Evolutionary conservation across 2,329 filamentous ascomycete genomes (phyloP).

Genomic region (Amylocarpus encephaloides): DNA sequence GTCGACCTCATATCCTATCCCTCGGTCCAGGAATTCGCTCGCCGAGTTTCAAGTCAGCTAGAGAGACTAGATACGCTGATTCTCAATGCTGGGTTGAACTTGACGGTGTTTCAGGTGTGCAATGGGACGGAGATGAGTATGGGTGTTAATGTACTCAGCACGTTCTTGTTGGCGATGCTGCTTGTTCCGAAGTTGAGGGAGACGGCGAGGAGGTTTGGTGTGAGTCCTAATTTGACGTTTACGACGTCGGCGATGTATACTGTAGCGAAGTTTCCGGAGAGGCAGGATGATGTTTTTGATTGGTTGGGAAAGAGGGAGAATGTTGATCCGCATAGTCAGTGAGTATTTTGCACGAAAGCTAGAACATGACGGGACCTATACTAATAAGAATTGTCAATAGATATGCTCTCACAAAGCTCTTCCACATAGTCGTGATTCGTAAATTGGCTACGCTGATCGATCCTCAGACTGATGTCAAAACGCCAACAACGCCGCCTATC

Average conservation of each 20-base stretch:
- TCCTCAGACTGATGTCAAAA: neutral
- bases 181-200: slow-evolving; percentile 26
- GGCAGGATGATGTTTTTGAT: slow-evolving; percentile 11
- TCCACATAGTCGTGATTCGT: slow-evolving; percentile 41
- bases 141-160: slow-evolving; percentile 27
- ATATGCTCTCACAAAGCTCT: slow-evolving; percentile 37
- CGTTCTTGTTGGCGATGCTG: slow-evolving; percentile 24
- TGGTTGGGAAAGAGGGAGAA: slow-evolving; percentile 15
- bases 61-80: slow-evolving; percentile 40
- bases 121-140: slow-evolving; percentile 22
- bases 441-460: slow-evolving; percentile 30
- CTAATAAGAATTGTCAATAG: too few species aligned
- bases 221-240: slow-evolving; percentile 20
- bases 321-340: slow-evolving; percentile 27
- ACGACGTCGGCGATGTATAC: slow-evolving; percentile 34
- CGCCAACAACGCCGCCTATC: neutral
- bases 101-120: neutral
- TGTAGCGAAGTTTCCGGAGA: slow-evolving; percentile 31
- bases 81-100: slow-evolving; percentile 30
- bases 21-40: slow-evolving; percentile 16
- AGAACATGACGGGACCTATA: too few species aligned
- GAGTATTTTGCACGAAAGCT: too few species aligned
- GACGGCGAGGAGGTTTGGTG: slow-evolving; percentile 15
- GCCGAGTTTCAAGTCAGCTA: neutral
- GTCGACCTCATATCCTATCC: slow-evolving; percentile 16